Conservation (phyloP, 331 rosid genomes). For the Rosa hybrid region DNA sequence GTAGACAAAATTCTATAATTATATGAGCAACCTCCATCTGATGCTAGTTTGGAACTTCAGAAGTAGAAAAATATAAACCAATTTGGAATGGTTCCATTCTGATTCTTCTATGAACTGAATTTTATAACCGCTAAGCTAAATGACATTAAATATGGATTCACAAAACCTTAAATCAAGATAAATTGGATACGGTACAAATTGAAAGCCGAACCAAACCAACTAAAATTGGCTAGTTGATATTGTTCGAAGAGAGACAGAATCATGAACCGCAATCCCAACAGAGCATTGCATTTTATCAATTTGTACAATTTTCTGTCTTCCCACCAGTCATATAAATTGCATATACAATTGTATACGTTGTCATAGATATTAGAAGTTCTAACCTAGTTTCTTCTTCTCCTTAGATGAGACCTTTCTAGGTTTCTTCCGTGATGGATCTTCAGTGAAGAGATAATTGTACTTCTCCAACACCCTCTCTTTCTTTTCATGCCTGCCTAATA, state of each 20-base stretch:
- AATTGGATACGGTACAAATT: neutral
- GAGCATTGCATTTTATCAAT: neutral
- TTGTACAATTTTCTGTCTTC: neutral
- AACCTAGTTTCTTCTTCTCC: slow-evolving; percentile 33
- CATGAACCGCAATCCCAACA: neutral
- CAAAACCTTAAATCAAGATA: neutral
- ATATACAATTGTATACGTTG: neutral
- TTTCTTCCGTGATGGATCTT: slow-evolving; percentile 38
- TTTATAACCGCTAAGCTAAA: neutral
- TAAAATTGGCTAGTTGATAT: neutral
- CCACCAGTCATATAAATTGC: neutral
- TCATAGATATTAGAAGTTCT: neutral
- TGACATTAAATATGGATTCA: neutral
- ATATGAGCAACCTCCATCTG: neutral
- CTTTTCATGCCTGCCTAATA: slow-evolving; percentile 60
- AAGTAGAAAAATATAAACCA: neutral
- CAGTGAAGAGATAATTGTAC: slow-evolving; percentile 52
- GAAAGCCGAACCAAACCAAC: neutral
- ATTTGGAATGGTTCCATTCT: neutral
- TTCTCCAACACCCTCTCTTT: slow-evolving; percentile 71
- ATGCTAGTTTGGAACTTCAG: neutral
- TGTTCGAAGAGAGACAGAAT: neutral
- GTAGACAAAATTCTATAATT: neutral
- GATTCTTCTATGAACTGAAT: neutral
- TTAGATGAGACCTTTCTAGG: slow-evolving; percentile 24